Evolutionary conservation across 768 basidiomycete genomes (phyloP).

Genomic region (Lentinula sp.): DNA sequence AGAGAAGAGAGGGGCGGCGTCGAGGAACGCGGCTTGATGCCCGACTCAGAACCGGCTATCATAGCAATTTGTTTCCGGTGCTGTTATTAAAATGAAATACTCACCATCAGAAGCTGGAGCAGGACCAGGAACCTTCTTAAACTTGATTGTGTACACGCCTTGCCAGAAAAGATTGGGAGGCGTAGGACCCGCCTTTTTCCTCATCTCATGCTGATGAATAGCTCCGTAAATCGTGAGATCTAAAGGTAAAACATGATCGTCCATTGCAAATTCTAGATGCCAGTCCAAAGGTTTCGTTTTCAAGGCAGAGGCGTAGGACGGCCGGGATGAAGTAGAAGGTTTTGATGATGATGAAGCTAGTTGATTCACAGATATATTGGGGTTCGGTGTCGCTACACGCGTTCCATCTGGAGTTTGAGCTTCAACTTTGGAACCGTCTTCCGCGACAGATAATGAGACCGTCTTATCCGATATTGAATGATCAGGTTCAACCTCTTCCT

Average conservation of each 20-base stretch:
- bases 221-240: constrained; percentile 96
- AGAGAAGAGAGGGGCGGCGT: constrained; percentile 71
- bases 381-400: constrained; percentile 82
- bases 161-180: constrained; percentile 81
- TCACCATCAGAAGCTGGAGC: constrained; percentile 56
- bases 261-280: constrained; percentile 96
- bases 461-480: constrained; percentile 72
- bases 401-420: constrained; percentile 98
- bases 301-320: constrained; percentile 91
- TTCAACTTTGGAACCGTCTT: constrained; percentile 91
- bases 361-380: constrained; percentile 30
- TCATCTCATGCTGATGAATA: constrained; percentile 84
- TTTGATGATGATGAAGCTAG: constrained; percentile 22
- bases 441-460: constrained; percentile 74
- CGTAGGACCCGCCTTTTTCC: constrained; percentile 60
- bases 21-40: constrained; percentile 50
- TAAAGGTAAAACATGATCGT: constrained; percentile 75
- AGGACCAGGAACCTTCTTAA: constrained; percentile 87
- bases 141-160: constrained; percentile 87
- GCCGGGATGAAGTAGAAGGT: constrained; percentile 27
- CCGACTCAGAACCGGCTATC: constrained; percentile 36
- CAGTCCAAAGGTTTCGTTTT: constrained; percentile 92
- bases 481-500: constrained; percentile 70
- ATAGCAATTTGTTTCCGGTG: constrained; percentile 7
- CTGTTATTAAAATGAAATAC: constrained; percentile 12